phyloP scores from a whole-genome alignment of 768 basidiomycete species.

The Termitomyces sp. region DNA sequence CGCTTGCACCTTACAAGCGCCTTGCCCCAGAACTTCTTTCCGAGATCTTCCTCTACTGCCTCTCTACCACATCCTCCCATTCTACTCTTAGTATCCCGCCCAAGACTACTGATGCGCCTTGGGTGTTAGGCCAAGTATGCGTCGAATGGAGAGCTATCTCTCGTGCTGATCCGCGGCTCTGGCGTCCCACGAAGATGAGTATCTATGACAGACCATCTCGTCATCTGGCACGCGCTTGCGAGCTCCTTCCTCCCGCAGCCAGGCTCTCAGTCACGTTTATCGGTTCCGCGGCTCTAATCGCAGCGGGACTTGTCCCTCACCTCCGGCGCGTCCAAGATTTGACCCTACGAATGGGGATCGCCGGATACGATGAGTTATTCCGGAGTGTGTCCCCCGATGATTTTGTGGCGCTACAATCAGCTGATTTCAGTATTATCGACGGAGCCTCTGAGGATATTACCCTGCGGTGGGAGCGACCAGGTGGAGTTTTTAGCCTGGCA shows the following conservation, averaged over 20 bases:
- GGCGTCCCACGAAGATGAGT: background rate
- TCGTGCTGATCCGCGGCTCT: conserved; percentile 5
- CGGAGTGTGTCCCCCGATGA: background rate
- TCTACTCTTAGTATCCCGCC: background rate
- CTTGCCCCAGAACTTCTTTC: conserved; percentile 9
- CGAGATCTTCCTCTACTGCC: conserved; percentile 9
- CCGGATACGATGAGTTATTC: conserved; percentile 2
- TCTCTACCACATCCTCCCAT: background rate
- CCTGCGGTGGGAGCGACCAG: background rate
- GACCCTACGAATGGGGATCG: background rate
- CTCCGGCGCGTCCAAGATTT: conserved; percentile 8
- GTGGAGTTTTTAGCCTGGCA: conserved; percentile 1
- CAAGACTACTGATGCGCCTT: background rate
- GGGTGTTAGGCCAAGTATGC: conserved; percentile 11
- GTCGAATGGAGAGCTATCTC: conserved; percentile 6
- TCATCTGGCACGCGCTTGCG: background rate
- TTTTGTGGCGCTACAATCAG: conserved; percentile 1
- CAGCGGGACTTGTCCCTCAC: background rate
- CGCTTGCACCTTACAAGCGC: conserved; percentile 11
- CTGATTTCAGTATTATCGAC: background rate
- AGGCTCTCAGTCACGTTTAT: background rate
- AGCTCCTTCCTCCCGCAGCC: conserved; percentile 5
- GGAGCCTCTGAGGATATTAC: background rate
- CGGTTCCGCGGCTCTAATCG: background rate
- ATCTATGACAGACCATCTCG: background rate